Base-by-base conservation (phyloP, 2,329 filamentous ascomycete genomes). In the Emydomyces testavorans region DNA sequence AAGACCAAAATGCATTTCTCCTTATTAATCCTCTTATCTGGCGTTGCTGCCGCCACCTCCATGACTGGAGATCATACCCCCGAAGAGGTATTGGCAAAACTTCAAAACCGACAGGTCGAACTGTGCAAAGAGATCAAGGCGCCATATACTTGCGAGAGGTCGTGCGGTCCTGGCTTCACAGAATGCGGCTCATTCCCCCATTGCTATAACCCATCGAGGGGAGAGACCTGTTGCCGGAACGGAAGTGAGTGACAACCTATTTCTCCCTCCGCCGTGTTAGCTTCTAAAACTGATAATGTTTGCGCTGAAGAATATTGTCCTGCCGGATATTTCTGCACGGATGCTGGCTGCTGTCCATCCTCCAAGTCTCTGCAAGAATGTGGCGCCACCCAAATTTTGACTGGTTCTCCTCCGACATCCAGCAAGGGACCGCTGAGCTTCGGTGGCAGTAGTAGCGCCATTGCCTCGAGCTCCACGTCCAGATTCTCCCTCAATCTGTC, bases 151-250 rank as follows among this genome's bases (percentile, higher is more conserved):
- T 51, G 49, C 24, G 44, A 29, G 21, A 43, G 34, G 20, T 51
- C 44, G 3, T 51, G 43, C 20, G 49, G 49, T 6, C 3, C n/a
- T 18, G 49, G 26, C 11, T 51, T 36, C 31, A 23, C 32, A 10
- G 31, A 41, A 18, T 51, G 49, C 23, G 44, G 37, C 24, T 8
- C 32, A 8, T 41, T 42, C 20, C 37, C 35, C 20, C 13, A 44
- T 16, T 51, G 49, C 49, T 51, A 42, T 39, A 48, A 51, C 29
- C 49, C 49, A 7, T 20, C 15, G 10, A 15, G 24, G 6, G 49
- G 49, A 23, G 44, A 51, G n/a, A 18, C 39, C 8, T 51, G 49
- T 37, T 51, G 49, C 45, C 31, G 37, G 3, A 45, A 51, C n/a
- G 49, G 49, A 48, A 48, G 49, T 51, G n/a, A 42, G 49, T 47